These are phyloP conservation scores for Barnettozyma californica DNA, from an alignment of 805 yeast species.

Conservation along the genomic window DNA sequence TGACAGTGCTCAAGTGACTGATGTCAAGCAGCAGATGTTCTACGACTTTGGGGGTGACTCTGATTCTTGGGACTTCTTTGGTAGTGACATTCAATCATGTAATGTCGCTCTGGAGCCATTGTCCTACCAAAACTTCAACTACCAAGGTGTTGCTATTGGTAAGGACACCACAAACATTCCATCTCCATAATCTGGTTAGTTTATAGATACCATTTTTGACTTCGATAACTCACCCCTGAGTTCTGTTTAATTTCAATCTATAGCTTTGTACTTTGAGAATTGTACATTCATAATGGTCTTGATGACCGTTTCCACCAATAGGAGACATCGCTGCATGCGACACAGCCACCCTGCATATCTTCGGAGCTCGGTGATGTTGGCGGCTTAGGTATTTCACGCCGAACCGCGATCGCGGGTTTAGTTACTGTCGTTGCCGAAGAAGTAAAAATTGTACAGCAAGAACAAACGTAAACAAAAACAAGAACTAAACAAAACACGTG, in stretches of 20 bases:
- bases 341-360: not conserved
- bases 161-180: constrained; percentile 24
- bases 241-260: not conserved
- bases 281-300: too few relatives aligned
- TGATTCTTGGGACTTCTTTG: constrained; percentile 23
- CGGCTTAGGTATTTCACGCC: not conserved
- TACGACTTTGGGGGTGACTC: constrained; percentile 16
- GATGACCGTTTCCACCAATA: not conserved
- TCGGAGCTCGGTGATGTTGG: not conserved
- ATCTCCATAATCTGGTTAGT: constrained; percentile 12
- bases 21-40: constrained; percentile 21
- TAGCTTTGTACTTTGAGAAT: not conserved
- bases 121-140: constrained; percentile 15
- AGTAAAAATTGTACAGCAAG: not conserved
- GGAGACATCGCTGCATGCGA: not conserved
- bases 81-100: constrained; percentile 17
- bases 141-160: constrained; percentile 17
- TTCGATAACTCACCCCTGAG: not conserved
- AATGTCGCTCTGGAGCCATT: constrained; percentile 14
- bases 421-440: not conserved
- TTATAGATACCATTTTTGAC: not conserved
- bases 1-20: constrained; percentile 21
- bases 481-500: not conserved
- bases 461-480: not conserved
- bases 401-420: not conserved